Evolutionary conservation across 495 filamentous ascomycete species (phyloP).

Genomic region (Neurospora intermedia): DNA sequence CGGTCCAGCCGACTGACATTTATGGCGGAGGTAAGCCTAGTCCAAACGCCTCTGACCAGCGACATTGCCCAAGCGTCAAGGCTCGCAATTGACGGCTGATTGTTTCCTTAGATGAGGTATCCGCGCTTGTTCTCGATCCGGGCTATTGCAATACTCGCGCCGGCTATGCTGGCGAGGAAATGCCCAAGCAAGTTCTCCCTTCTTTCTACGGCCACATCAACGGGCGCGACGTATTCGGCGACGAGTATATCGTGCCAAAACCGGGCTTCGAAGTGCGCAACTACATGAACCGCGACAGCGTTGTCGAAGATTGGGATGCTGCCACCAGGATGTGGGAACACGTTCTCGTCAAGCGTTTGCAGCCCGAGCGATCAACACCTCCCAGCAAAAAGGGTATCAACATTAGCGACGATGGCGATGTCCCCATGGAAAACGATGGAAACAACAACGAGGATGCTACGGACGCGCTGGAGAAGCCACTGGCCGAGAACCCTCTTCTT

Average conservation of each 20-base stretch:
- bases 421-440: conserved; percentile 40
- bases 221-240: conserved; percentile 65
- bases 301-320: conserved; percentile 93
- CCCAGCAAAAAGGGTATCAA: conserved; percentile 67
- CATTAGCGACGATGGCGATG: conserved; percentile 35
- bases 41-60: conserved; percentile 9
- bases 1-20: conserved; percentile 50
- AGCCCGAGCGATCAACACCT: conserved; percentile 55
- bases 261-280: conserved; percentile 72
- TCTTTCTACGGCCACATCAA: conserved; percentile 59
- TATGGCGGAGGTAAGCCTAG: conserved; percentile 65
- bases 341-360: conserved; percentile 60
- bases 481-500: conserved; percentile 80
- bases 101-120: conserved; percentile 68
- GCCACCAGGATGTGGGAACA: conserved; percentile 80
- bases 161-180: conserved; percentile 95
- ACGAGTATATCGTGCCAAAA: conserved; percentile 70
- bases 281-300: conserved; percentile 79
- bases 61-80: background rate
- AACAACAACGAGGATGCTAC: conserved; percentile 42
- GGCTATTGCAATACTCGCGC: conserved; percentile 85
- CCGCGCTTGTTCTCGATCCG: conserved; percentile 90
- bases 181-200: conserved; percentile 84
- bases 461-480: conserved; percentile 63
- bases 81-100: conserved; percentile 5